phyloP scores from a whole-genome alignment of 306 rosid species.

The Crotalaria pallida region DNA sequence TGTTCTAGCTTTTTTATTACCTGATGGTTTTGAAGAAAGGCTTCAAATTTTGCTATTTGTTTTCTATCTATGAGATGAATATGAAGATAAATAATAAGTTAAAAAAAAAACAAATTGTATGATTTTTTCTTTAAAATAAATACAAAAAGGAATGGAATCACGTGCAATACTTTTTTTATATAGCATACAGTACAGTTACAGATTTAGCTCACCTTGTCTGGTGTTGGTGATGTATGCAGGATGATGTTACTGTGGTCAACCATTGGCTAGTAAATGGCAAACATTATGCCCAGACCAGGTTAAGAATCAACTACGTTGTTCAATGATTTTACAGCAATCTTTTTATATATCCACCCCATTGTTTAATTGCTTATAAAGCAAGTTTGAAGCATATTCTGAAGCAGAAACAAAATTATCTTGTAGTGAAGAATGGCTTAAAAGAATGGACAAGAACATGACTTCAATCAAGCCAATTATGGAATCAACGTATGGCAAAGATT shows the following conservation, averaged over 20 bases:
- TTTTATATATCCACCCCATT: not conserved
- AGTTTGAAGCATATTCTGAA: not conserved
- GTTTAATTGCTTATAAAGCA: not conserved
- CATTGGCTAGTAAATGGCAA: conserved; percentile 91
- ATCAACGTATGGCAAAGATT: conserved; percentile 75
- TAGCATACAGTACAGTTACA: too few species aligned
- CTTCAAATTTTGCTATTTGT: not conserved
- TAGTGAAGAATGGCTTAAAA: conserved; percentile 98
- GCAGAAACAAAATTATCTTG: conserved; percentile 14
- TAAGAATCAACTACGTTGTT: not conserved
- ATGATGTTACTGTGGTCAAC: conserved; percentile 65
- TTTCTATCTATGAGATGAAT: not conserved
- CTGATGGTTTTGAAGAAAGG: not conserved
- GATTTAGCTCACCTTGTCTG: too few species aligned
- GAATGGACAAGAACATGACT: conserved; percentile 57
- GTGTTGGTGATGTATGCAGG: conserved; percentile 41
- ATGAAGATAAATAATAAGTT: not conserved
- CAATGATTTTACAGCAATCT: not conserved
- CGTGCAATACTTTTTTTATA: not conserved
- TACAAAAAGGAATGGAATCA: not conserved
- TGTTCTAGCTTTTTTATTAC: conserved; percentile 1
- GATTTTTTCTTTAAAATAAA: not conserved
- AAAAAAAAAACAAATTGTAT: not conserved
- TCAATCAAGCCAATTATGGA: conserved; percentile 74
- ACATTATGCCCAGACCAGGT: conserved; percentile 90